Evolutionary conservation across 225 moss, liverwort and hornwort species (phyloP).

Genomic region (Bryum argenteum): DNA sequence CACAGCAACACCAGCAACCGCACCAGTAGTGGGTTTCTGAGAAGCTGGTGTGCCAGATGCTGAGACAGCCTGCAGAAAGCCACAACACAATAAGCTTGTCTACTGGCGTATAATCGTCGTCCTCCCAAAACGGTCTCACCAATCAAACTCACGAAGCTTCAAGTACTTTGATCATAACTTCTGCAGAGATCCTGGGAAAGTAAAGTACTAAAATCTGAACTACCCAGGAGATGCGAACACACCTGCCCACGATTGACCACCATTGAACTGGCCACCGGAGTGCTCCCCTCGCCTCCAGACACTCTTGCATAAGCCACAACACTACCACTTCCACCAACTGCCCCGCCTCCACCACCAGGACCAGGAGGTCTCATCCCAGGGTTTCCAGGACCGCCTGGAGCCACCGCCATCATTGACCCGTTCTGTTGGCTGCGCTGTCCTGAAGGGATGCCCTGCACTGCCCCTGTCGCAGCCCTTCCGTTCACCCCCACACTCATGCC

Average conservation of each 20-base stretch:
- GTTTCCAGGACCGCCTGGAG: conserved; percentile 15
- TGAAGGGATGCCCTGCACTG: conserved; percentile 10
- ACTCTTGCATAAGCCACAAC: conserved; percentile 23
- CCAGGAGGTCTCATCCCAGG: conserved; percentile 31
- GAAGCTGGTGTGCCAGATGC: conserved; percentile 18
- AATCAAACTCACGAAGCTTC: background rate
- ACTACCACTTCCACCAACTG: conserved; percentile 4
- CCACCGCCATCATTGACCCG: conserved; percentile 21
- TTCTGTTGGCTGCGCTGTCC: conserved; percentile 36
- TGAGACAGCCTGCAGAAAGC: conserved; percentile 20
- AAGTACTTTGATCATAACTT: background rate
- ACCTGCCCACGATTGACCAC: conserved; percentile 39
- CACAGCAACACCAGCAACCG: background rate
- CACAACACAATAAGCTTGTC: background rate
- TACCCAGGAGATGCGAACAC: background rate
- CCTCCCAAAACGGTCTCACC: too few relatives aligned
- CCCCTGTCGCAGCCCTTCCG: conserved; percentile 29
- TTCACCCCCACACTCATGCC: conserved; percentile 26
- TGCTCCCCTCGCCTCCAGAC: conserved; percentile 27
- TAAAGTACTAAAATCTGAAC: background rate
- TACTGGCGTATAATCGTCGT: too few relatives aligned
- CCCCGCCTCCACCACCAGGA: background rate
- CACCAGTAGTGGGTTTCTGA: conserved; percentile 25
- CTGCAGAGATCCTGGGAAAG: background rate
- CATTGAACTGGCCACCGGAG: conserved; percentile 26